These are phyloP conservation scores for Umbellularia californica DNA, from an alignment of 164 flowering plant genomes.

Conservation along the genomic window DNA sequence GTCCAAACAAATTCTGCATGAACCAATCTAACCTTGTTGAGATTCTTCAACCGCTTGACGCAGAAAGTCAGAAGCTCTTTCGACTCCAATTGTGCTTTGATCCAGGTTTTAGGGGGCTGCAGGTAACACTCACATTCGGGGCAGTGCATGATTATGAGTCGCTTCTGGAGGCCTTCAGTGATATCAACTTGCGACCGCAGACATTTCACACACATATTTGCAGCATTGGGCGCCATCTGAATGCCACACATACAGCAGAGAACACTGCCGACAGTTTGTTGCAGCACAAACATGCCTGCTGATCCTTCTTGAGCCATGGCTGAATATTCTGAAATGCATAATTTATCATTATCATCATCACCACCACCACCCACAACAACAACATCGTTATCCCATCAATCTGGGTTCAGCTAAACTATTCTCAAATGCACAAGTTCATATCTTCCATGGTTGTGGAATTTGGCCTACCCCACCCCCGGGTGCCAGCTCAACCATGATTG, in stretches of 20 bases:
- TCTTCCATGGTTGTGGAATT: no score
- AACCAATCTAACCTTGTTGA: conserved; percentile 42
- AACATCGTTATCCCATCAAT: no score
- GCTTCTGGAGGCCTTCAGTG: conserved; percentile 61
- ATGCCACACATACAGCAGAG: conserved; percentile 67
- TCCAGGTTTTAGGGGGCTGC: conserved; percentile 67
- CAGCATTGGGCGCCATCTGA: conserved; percentile 58
- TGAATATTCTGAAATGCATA: no score
- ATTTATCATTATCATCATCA: no score
- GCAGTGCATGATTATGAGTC: conserved; percentile 40
- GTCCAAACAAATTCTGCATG: conserved; percentile 64
- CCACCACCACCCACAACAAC: no score
- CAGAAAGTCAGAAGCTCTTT: conserved; percentile 58
- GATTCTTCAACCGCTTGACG: conserved; percentile 50
- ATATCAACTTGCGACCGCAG: conserved; percentile 59
- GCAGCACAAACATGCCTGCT: conserved; percentile 49
- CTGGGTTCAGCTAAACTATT: no score
- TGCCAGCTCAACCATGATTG: no score
- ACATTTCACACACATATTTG: conserved; percentile 70
- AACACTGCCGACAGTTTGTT: conserved; percentile 53
- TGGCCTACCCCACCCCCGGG: no score
- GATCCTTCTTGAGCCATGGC: conserved; percentile 36
- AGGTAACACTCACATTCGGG: conserved; percentile 48
- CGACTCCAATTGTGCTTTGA: conserved; percentile 52
- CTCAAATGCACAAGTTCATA: no score